Evolutionary conservation across 1,139 yeast species (phyloP), one percentile per base, ranked within the genome.

Genomic region (Hyphopichia khmerensis): DNA sequence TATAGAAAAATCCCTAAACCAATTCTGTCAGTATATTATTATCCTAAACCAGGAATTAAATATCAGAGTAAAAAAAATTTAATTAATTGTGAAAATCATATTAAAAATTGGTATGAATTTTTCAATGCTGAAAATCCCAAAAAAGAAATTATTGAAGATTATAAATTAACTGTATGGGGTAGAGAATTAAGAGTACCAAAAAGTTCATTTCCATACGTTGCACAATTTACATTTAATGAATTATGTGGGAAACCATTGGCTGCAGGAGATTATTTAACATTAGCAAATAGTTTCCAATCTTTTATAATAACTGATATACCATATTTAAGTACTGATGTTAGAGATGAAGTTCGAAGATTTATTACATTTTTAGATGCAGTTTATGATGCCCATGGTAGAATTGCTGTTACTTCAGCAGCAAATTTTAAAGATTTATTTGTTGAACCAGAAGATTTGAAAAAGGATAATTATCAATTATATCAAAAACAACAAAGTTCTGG

Each of bases 341-440:
- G 96, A 51, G 97, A 93, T 56, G 78, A 84, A 49, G 89, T 91
- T 15, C 75, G 98, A 52, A 70, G 99, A 52, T 91, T 93, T 57
- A 93, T 93, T 57, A 93, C 96, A 0, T 91, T 93, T 55, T 67
- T 93, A 43, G 99, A 93, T 64, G 97, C 99, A 0, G 93, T 93
- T 1, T 93, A 93, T 62, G 98, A 93, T 61, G 84, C 84, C 45
- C 90, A 87, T 51, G 87, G 95, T 6, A 77, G 90, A 52, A 67
- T 93, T 31, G 96, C 96, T 1, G 95, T 90, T 21, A 90, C 98
- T 0, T 83, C 90, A 0, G 96, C 87, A 1, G 89, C 89, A 8
- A 84, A 89, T 32, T 93, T 91, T 60, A 81, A 82, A 41, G 87
- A 87, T 48, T 75, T 93, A 42, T 91, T 93, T 59, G 95, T 87